phyloP scores from a whole-genome alignment of 352 stramenopile species.

The Globisporangium abappressorium region DNA sequence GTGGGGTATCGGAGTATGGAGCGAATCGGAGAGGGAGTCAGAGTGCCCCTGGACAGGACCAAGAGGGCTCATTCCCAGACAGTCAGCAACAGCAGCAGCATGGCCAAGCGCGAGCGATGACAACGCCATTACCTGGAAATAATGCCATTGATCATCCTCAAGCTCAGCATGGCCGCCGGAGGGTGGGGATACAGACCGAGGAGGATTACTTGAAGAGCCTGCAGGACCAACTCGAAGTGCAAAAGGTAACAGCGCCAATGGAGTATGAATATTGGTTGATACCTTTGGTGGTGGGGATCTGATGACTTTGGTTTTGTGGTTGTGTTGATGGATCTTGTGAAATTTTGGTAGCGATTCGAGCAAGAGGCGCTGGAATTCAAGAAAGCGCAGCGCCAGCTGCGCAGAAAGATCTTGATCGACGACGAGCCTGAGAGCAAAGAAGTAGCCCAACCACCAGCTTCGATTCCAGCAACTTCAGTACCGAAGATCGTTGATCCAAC shows the following conservation, averaged over 20 bases:
- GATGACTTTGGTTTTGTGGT: neutral
- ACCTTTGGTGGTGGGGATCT: neutral
- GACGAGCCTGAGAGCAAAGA: neutral
- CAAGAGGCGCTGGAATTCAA: constrained; percentile 17
- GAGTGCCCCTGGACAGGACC: constrained; percentile 18
- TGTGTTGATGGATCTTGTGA: neutral
- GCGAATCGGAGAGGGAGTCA: neutral
- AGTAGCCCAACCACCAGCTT: neutral
- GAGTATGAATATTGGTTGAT: neutral
- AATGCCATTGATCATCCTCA: neutral
- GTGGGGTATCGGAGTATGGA: neutral
- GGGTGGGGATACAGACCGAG: constrained; percentile 17
- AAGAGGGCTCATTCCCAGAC: neutral
- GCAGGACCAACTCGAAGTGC: constrained; percentile 49
- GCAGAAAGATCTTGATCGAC: constrained; percentile 3
- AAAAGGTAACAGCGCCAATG: constrained; percentile 31
- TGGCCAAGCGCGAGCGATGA: constrained; percentile 13
- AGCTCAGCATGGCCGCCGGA: constrained; percentile 7
- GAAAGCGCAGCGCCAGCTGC: constrained; percentile 1
- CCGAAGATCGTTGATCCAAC: neutral
- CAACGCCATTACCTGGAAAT: constrained; percentile 5
- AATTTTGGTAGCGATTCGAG: constrained; percentile 13
- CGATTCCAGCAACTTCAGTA: neutral
- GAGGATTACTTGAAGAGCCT: constrained; percentile 41
- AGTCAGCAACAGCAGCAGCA: neutral